phyloP scores from a whole-genome alignment of 371 early-diverging fungal species.

The Mucor plumbeus region DNA sequence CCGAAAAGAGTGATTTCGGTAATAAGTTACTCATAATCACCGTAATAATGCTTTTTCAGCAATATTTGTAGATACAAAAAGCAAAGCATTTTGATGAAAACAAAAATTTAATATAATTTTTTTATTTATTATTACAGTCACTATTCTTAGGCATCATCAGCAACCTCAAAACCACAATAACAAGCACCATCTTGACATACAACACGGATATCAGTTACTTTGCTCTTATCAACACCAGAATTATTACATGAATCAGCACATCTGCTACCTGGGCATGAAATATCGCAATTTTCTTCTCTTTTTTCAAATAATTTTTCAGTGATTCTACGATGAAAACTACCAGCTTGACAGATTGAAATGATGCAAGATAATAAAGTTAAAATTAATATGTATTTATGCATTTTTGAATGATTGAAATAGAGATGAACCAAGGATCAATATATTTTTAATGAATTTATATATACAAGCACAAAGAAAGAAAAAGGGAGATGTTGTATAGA shows the following conservation, averaged over 20 bases:
- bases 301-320: neutral
- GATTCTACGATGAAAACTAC: slow-evolving; percentile 12
- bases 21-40: slow-evolving; percentile 18
- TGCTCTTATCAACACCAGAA: neutral
- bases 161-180: slow-evolving; percentile 25
- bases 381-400: neutral
- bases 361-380: neutral
- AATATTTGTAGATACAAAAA: neutral
- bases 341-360: slow-evolving; percentile 9
- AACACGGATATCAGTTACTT: slow-evolving; percentile 1
- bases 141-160: neutral
- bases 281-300: slow-evolving; percentile 21
- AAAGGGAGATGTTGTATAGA: slow-evolving; percentile 1
- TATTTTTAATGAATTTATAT: neutral
- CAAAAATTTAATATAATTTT: neutral
- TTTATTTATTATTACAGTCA: slow-evolving; percentile 10
- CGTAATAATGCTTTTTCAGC: neutral
- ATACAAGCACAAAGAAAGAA: neutral
- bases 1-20: slow-evolving; percentile 29
- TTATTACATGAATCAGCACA: slow-evolving; percentile 8
- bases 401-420: neutral
- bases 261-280: slow-evolving; percentile 6
- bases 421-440: neutral
- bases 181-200: slow-evolving; percentile 23
- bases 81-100: neutral